Evolutionary conservation across 169 alveolate species (phyloP), one percentile per base, ranked within the genome.

Genomic region (Cardiosporidium cionae): DNA sequence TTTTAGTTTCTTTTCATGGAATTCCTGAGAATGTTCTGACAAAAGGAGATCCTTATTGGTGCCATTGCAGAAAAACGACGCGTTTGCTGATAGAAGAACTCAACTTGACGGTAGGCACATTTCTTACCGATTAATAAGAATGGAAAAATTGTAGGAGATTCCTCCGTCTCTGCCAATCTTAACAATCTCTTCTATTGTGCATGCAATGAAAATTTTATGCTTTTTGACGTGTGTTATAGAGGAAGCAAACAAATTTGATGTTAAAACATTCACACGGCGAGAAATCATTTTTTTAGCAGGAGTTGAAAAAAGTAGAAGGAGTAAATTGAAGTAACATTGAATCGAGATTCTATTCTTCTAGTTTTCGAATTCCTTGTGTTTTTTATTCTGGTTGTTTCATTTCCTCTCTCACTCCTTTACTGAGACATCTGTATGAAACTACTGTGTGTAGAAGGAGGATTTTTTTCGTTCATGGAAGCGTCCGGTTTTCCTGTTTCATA

Each of bases 11-110:
- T 4, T 74, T 29, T 34, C 81, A 74, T 64, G 75, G 81, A 62
- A 74, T 74, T n/a, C 81, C 75, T 7, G 35, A 1, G 23, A 52
- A 29, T 3, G 27, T 31, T 32, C 23, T 65, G 29, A 28, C 52
- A 32, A 71, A 64, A 4, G 81, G 81, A 7, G 81, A 74, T 9
- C 62, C 70, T 32, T 74, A 74, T 65, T 64, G 37, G 68, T 74
- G 81, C 33, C 66, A 53, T n/a, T 74, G 81, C 67, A 22, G 28
- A 53, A 68, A 74, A 63, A 74, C 81, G n/a, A 32, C 81, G 1
- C 67, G 81, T 2, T 76, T 74, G 16, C 53, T 66, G 28, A 71
- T 71, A 16, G 65, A 74, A 36, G 58, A 52, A 54, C 63, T 74
- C 29, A 44, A 32, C n/a, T 16, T 74, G 32, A 22, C 52, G 71